A percentile compares a stretch with the other conserved stretches of the same genome.
phyloP scores from a whole-genome alignment of 257 asterid species.

The Rauvolfia tetraphylla region DNA sequence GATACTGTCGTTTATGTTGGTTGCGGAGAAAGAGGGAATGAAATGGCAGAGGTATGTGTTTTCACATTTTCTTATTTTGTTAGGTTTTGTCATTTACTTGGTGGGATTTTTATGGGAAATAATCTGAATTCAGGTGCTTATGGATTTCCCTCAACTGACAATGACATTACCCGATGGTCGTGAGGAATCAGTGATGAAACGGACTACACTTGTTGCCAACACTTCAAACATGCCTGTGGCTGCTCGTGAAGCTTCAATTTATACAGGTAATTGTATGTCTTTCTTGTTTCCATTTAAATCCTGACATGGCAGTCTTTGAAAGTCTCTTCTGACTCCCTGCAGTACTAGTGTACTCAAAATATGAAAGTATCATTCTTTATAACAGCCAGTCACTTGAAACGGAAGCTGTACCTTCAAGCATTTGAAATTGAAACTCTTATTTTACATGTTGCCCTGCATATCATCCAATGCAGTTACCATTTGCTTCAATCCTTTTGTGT shows the following conservation, averaged over 20 bases:
- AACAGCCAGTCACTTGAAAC: not conserved
- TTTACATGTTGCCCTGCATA: not conserved
- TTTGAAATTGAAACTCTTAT: not conserved
- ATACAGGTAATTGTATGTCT: constrained; percentile 52
- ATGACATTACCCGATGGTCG: constrained; percentile 99
- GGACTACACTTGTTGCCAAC: constrained; percentile 98
- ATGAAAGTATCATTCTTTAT: too few relatives aligned
- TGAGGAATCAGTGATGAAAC: constrained; percentile 99
- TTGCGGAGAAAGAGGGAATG: constrained; percentile 99
- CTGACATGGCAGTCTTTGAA: not conserved
- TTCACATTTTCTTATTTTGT: constrained; percentile 24
- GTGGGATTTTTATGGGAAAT: constrained; percentile 2
- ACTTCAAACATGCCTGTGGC: constrained; percentile 99
- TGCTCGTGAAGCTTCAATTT: constrained; percentile 99
- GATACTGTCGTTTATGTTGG: constrained; percentile 99
- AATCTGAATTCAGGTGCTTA: constrained; percentile 68
- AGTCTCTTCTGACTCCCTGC: constrained; percentile 2
- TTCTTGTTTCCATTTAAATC: not conserved
- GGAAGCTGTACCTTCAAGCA: not conserved
- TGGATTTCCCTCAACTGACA: constrained; percentile 99
- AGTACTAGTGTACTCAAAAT: not conserved
- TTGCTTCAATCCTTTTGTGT: not conserved
- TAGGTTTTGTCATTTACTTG: constrained; percentile 1
- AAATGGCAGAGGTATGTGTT: constrained; percentile 92
- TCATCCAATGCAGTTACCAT: not conserved